These are phyloP conservation scores for Hemileia vastatrix DNA, from an alignment of 1,284 basidiomycete species.

Conservation along the genomic window DNA sequence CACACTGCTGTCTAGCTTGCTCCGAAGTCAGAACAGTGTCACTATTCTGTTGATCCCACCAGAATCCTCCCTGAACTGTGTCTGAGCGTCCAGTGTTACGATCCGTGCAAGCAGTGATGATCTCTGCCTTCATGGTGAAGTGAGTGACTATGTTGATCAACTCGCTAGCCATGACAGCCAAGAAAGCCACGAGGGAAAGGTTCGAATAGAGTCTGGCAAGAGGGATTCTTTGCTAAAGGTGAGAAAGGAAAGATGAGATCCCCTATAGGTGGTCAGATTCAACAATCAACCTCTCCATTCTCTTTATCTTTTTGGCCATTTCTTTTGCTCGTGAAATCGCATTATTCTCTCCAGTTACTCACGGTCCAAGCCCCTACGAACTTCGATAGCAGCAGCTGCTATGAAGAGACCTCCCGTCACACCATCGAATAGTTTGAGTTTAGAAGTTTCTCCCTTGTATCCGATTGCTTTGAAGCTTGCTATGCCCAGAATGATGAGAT, in stretches of 20 bases:
- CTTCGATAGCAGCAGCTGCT: conserved; percentile 28
- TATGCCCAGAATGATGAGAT: conserved; percentile 30
- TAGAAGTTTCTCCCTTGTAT: conserved; percentile 25
- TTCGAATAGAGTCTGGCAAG: conserved; percentile 17
- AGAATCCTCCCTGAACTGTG: neutral
- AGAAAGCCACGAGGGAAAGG: conserved; percentile 26
- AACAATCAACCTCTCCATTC: no score
- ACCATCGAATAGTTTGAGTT: conserved; percentile 30
- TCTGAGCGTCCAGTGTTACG: conserved; percentile 27
- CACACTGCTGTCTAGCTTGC: neutral
- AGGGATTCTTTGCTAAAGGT: conserved; percentile 17
- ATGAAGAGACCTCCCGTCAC: conserved; percentile 29
- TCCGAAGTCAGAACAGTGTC: neutral
- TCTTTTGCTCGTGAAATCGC: no score
- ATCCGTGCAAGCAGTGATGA: conserved; percentile 30
- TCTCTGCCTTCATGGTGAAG: conserved; percentile 28
- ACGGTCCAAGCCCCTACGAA: conserved; percentile 29
- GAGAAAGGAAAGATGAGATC: conserved; percentile 22
- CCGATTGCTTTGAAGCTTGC: conserved; percentile 28
- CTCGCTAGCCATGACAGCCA: conserved; percentile 28
- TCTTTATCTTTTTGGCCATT: no score
- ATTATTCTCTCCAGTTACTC: conserved; percentile 9
- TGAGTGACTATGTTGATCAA: conserved; percentile 31
- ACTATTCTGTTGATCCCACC: neutral
- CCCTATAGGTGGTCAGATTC: no score